Percentiles rank a stretch among this genome's conserved stretches.
These are phyloP conservation scores for Penicillium subrubescens DNA, from an alignment of 495 filamentous ascomycete species.

Conservation along the genomic window DNA sequence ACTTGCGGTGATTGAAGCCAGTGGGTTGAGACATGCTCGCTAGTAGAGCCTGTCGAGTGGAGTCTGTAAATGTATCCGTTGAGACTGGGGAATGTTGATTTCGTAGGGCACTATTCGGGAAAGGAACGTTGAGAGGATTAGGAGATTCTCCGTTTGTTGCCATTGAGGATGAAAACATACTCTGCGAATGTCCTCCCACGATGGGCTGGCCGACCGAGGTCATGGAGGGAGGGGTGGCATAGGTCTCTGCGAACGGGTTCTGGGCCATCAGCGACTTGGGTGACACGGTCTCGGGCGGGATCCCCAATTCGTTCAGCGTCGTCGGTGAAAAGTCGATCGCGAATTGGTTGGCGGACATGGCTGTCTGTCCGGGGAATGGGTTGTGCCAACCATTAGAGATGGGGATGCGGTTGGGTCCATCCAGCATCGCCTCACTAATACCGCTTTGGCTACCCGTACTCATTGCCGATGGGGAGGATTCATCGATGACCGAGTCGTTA, in stretches of 20 bases:
- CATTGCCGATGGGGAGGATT: constrained; percentile 92
- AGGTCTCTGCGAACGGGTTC: constrained; percentile 47
- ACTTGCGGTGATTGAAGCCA: constrained; percentile 73
- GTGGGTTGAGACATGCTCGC: constrained; percentile 77
- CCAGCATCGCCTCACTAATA: constrained; percentile 89
- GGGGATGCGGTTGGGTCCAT: constrained; percentile 67
- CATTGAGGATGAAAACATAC: constrained; percentile 59
- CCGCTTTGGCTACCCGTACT: constrained; percentile 90
- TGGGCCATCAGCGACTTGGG: constrained; percentile 53
- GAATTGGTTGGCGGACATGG: constrained; percentile 61
- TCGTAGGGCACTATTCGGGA: constrained; percentile 57
- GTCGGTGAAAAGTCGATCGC: constrained; percentile 58
- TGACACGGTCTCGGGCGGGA: constrained; percentile 47
- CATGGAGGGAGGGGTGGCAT: constrained; percentile 66
- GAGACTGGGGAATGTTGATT: constrained; percentile 65
- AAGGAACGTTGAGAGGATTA: constrained; percentile 56
- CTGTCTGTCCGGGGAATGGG: constrained; percentile 61
- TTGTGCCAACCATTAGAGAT: constrained; percentile 66
- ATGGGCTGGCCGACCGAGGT: constrained; percentile 55
- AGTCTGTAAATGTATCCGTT: constrained; percentile 87
- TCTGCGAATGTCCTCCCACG: constrained; percentile 54
- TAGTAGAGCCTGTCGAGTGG: constrained; percentile 85
- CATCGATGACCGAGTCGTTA: constrained; percentile 81
- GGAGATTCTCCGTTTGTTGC: constrained; percentile 58
- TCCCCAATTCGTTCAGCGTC: constrained; percentile 45